Percentiles rank a stretch among this genome's conserved stretches.
Conservation (phyloP, 2,329 filamentous ascomycete genomes). For the Botrytis medusae region DNA sequence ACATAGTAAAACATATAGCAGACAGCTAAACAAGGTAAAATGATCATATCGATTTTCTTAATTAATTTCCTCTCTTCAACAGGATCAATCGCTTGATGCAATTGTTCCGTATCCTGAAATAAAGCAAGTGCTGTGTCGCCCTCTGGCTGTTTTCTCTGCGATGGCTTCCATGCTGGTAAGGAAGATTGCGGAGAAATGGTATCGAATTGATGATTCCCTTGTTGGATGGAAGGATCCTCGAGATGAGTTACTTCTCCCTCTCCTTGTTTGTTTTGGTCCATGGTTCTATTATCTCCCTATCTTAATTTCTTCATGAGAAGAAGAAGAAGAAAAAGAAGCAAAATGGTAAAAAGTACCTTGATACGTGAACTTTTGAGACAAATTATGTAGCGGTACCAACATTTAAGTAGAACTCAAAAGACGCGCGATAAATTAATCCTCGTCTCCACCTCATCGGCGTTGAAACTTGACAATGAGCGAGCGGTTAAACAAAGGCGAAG, state of each 20-base stretch:
- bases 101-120: conserved; percentile 5
- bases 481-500: neutral
- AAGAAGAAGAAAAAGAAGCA: neutral
- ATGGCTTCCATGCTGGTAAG: neutral
- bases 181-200: conserved; percentile 3
- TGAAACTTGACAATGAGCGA: neutral
- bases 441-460: neutral
- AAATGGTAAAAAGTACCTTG: neutral
- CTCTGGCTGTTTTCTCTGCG: neutral
- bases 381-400: neutral
- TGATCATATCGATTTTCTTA: conserved; percentile 15
- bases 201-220: neutral
- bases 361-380: neutral
- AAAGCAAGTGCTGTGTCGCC: conserved; percentile 9
- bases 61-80: neutral
- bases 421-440: neutral
- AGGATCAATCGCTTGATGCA: conserved; percentile 1
- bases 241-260: neutral
- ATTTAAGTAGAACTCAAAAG: neutral
- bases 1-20: conserved; percentile 16
- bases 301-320: neutral
- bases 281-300: neutral
- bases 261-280: neutral
- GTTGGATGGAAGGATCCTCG: neutral
- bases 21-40: conserved; percentile 13